Percentiles rank a stretch among this genome's conserved stretches.
Conservation (phyloP, 768 basidiomycete genomes). For the Glaciozyma martinii region DNA sequence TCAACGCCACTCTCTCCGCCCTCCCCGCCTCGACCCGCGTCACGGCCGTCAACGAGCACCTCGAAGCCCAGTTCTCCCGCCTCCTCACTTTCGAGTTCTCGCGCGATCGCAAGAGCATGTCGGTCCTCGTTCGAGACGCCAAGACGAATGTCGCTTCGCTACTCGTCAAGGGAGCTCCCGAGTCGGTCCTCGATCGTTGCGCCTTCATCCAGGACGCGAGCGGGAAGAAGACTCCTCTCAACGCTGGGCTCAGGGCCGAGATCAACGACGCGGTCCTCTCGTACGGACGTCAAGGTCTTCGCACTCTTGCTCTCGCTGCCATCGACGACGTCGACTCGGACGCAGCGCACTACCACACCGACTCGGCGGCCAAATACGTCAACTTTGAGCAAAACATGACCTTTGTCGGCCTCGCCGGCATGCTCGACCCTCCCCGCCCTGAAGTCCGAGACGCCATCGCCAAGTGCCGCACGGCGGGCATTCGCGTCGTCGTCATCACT, state of each 20-base stretch:
- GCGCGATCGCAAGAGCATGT: conserved; percentile 98
- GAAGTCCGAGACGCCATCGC: conserved; percentile 79
- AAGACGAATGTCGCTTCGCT: conserved; percentile 50
- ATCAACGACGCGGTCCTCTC: conserved; percentile 58
- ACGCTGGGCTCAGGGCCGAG: conserved; percentile 50
- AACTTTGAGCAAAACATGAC: conserved; percentile 85
- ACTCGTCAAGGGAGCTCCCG: conserved; percentile 92
- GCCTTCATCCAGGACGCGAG: conserved; percentile 55
- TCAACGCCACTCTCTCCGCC: conserved; percentile 50
- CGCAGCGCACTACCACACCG: conserved; percentile 67
- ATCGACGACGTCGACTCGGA: conserved; percentile 67
- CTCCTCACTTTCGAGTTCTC: conserved; percentile 96
- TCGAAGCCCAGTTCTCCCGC: conserved; percentile 64
- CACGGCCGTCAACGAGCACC: conserved; percentile 73
- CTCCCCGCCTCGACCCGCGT: conserved; percentile 58
- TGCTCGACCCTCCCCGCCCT: conserved; percentile 95
- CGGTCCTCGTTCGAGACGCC: conserved; percentile 70
- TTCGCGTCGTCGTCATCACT: conserved; percentile 93
- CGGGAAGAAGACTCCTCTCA: conserved; percentile 51
- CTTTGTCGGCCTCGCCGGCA: conserved; percentile 91
- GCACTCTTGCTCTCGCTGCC: conserved; percentile 86
- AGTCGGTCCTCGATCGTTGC: conserved; percentile 86
- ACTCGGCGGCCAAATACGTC: conserved; percentile 69
- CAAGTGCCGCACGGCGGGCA: conserved; percentile 84
- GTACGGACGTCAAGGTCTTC: conserved; percentile 73